phyloP scores from a whole-genome alignment of 768 basidiomycete species.

The Naganishia vaughanmartiniae region DNA sequence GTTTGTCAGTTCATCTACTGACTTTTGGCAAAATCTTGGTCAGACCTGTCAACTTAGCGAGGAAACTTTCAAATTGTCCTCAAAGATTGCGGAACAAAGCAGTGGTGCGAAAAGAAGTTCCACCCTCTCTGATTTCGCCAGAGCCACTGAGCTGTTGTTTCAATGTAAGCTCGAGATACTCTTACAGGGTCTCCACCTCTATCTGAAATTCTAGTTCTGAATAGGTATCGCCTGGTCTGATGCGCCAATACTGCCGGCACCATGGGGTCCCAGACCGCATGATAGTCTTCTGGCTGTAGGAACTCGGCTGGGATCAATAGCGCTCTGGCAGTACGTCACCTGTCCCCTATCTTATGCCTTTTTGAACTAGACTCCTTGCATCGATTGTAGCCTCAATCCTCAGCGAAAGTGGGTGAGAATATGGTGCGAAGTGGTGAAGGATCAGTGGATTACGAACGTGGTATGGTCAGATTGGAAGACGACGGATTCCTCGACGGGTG shows the following conservation, averaged over 20 bases:
- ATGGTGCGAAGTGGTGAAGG: not conserved
- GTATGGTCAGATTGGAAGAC: slow-evolving; percentile 12
- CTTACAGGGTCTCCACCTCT: no score
- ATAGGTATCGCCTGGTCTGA: slow-evolving; percentile 19
- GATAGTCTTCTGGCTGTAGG: slow-evolving; percentile 15
- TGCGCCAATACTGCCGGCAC: slow-evolving; percentile 5
- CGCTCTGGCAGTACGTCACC: slow-evolving; percentile 10
- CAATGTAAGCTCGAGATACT: not conserved
- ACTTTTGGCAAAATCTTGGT: not conserved
- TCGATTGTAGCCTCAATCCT: not conserved
- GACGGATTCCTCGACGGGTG: not conserved
- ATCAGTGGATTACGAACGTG: slow-evolving; percentile 7
- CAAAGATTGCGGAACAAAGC: not conserved
- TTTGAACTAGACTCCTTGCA: not conserved
- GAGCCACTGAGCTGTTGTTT: slow-evolving; percentile 6
- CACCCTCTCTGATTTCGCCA: not conserved
- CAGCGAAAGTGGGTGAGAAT: slow-evolving; percentile 7
- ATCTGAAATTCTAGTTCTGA: no score
- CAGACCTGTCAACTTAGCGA: slow-evolving; percentile 4
- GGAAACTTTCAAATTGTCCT: slow-evolving; percentile 7
- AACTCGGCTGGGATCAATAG: slow-evolving; percentile 1
- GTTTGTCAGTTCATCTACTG: no score
- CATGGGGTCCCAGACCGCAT: slow-evolving; percentile 22
- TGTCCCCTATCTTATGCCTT: no score
- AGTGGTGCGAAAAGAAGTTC: not conserved